Base-by-base conservation (phyloP, 2,329 filamentous ascomycete species). In the Fonsecaea pugnacius region DNA sequence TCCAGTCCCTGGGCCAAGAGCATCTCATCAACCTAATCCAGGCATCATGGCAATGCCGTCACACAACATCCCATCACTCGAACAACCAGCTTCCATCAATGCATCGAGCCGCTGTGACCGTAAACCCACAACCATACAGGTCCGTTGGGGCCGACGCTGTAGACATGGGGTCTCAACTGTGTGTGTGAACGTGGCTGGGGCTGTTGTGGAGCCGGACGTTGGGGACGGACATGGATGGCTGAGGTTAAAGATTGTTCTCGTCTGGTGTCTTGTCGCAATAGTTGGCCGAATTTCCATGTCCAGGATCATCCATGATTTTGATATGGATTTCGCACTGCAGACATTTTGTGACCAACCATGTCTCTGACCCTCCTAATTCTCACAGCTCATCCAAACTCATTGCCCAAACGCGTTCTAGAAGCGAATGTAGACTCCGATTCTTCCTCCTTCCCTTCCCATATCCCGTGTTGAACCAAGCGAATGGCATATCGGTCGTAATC, bases 401-500 rank as follows among this genome's bases (percentile, higher is more conserved):
- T 27, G 14, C 4, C 32, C 36, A 21, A 32, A 21, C 56, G 12
- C 14, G 35, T 12, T 16, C 46, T 36, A n/a, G 40, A 60, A 43
- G 24, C 58, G 33, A n/a, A 54, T 52, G 32, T 18, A n/a, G 54
- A 43, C 48, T 43, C 50, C 33, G 4, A 32, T 18, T 14, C 16
- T 46, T 53, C 40, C 54, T 54, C 33, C 38, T 43, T 58, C 36
- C 33, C 40, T 51, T 58, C 46, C 55, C 32, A n/a, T 46, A 53
- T 36, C 36, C 50, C 35, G 35, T 64, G 35, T 40, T 36, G 27
- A 53, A 48, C 57, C 50, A 68, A 68, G 66, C 66, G 66, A 68
- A 63, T 68, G 66, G 64, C 66, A 60, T 68, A 64, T 68, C 66
- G 66, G 64, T 68, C 64, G 48, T 65, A 50, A 61, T 66, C 63